Evolutionary conservation across 228 moss, liverwort and hornwort genomes (phyloP).

Genomic region (Sphagnum fallax): DNA sequence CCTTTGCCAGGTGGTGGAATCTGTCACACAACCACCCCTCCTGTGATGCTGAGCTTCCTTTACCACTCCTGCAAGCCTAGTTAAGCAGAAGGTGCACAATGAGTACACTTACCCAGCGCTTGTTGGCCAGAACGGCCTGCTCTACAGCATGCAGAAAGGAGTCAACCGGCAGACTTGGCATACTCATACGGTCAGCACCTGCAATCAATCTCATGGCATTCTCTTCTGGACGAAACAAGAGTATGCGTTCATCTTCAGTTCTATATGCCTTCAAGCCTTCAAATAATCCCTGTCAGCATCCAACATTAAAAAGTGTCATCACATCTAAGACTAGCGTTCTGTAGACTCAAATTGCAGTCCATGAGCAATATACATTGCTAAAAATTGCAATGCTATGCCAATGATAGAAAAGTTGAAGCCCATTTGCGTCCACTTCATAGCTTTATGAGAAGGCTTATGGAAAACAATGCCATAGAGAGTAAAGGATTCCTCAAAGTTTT

Average conservation of each 20-base stretch:
- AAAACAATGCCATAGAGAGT: no score
- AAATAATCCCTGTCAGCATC: conserved; percentile 27
- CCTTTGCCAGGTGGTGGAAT: conserved; percentile 50
- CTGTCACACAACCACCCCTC: conserved; percentile 12
- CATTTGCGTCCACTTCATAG: no score
- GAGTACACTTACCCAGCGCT: conserved; percentile 31
- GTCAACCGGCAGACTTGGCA: conserved; percentile 32
- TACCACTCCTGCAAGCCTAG: no score
- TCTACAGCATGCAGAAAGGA: conserved; percentile 44
- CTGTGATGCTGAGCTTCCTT: neutral
- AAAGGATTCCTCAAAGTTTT: neutral
- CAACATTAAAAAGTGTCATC: neutral
- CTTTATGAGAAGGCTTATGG: neutral
- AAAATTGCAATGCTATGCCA: no score
- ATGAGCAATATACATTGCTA: no score
- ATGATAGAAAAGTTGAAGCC: no score
- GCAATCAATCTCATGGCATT: conserved; percentile 40
- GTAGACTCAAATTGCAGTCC: no score
- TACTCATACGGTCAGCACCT: conserved; percentile 47
- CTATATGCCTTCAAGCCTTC: conserved; percentile 52
- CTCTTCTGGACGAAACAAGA: conserved; percentile 50
- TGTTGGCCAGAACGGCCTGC: conserved; percentile 50
- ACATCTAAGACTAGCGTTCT: no score
- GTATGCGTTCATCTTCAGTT: conserved; percentile 33
- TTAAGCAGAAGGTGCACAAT: no score